These are phyloP conservation scores for Calycina herbarum DNA, from an alignment of 2,329 filamentous ascomycete species.

Conservation along the genomic window DNA sequence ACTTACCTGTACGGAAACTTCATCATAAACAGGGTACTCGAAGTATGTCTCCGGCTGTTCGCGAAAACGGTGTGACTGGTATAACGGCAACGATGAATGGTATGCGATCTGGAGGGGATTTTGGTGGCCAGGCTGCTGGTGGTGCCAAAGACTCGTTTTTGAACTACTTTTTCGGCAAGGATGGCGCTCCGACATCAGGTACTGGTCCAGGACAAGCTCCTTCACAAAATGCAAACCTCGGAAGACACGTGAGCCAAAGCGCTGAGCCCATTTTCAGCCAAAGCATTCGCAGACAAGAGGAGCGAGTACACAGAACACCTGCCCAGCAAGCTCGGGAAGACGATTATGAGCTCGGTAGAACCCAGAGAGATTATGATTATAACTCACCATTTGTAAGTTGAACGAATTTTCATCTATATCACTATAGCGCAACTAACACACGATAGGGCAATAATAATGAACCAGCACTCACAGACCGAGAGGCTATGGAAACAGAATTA, in stretches of 20 bases:
- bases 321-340: constrained; percentile 51
- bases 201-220: constrained; percentile 33
- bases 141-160: constrained; percentile 85
- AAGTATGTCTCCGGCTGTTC: constrained; percentile 80
- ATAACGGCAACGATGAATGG: constrained; percentile 70
- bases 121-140: constrained; percentile 52
- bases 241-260: constrained; percentile 74
- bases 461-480: constrained; percentile 88
- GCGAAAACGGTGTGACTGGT: constrained; percentile 62
- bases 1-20: constrained; percentile 57
- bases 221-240: constrained; percentile 40
- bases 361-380: constrained; percentile 42
- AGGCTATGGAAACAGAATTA: constrained; percentile 95
- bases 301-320: constrained; percentile 45
- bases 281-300: constrained; percentile 73
- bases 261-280: constrained; percentile 80
- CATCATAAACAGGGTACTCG: constrained; percentile 53
- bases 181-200: constrained; percentile 54
- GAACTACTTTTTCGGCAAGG: constrained; percentile 99
- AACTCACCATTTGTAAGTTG: constrained; percentile 49
- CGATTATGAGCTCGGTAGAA: constrained; percentile 37
- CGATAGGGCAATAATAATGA: constrained; percentile 62
- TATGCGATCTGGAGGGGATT: constrained; percentile 49
- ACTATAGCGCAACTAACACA: constrained; percentile 25
- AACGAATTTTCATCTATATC: constrained; percentile 13